Evolutionary conservation across 2,329 filamentous ascomycete genomes (phyloP), one percentile per base, ranked within the genome.

Genomic region (Anisogramma anomala): DNA sequence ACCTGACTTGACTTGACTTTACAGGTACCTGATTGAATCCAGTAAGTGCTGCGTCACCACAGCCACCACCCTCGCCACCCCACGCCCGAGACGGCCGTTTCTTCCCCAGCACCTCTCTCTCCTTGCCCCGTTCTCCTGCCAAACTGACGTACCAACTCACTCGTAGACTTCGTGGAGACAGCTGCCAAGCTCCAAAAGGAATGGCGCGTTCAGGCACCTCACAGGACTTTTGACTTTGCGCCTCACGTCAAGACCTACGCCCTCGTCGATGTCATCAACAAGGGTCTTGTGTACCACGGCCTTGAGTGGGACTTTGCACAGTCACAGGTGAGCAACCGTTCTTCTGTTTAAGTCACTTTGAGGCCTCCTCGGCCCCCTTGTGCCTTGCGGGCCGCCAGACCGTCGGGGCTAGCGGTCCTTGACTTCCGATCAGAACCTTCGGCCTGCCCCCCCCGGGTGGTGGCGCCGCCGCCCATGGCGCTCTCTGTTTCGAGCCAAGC

Each of bases 131-230:
- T 30, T 31, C 17, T 30, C 39, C 45, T 50, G 46, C 52, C 36
- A 37, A 48, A 47, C 44, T 52, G 53, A 59, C 58, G 59, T 54
- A 64, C 58, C 50, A 50, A 49, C 49, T 45, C 50, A 52, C 39
- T 36, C 54, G 52, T 64, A 80, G 77, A 79, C 65, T 81, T 78
- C 64, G 71, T 72, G 61, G 77, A 80, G 58, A 78, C 77, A 32
- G 77, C 77, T 41, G 71, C 74, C 61, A 78, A 77, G 57, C 73
- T 81, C 51, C 75, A 79, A 55, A 79, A 79, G 57, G 76, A 81
- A 63, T 81, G 77, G 77, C 70, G 76, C 59, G 64, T 77, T 49
- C 64, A 68, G 53, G 67, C 74, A 59, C 77, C 77, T 52, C 74
- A 79, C 57, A 69, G 69, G 53, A 65, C 77, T 46, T 72, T 81